These are phyloP conservation scores for Hanseniaspora pseudoguilliermondii DNA, from an alignment of 805 yeast genomes.

Conservation along the genomic window DNA sequence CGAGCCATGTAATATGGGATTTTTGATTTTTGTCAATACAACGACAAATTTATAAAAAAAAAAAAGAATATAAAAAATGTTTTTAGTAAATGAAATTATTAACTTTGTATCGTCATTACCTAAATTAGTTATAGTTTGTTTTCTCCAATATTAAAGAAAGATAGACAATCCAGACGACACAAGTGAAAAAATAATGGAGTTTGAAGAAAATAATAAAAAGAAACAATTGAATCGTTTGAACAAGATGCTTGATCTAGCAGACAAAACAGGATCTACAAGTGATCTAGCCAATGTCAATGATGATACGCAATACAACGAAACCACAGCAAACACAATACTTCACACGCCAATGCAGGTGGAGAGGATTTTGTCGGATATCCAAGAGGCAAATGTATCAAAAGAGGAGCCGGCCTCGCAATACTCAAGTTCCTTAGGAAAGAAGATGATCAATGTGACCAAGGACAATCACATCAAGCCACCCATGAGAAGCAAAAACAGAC, in stretches of 20 bases:
- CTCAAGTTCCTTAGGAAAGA: constrained; percentile 21
- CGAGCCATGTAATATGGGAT: no score
- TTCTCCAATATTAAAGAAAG: no score
- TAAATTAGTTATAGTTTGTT: no score
- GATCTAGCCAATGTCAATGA: constrained; percentile 6
- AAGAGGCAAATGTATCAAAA: not conserved
- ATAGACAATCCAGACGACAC: not conserved
- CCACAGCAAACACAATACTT: not conserved
- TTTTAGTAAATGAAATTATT: no score
- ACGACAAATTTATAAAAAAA: not conserved
- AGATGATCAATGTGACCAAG: constrained; percentile 14
- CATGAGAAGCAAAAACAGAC: constrained; percentile 25
- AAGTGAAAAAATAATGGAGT: not conserved
- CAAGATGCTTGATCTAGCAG: constrained; percentile 10
- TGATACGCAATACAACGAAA: not conserved
- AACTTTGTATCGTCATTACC: no score
- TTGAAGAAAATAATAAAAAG: not conserved
- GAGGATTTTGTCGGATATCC: not conserved
- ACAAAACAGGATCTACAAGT: constrained; percentile 11
- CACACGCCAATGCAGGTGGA: constrained; percentile 11
- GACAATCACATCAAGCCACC: constrained; percentile 25
- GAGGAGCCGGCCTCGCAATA: constrained; percentile 22
- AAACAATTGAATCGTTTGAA: constrained; percentile 3
- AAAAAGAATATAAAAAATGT: not conserved
- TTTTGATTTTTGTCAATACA: no score